Evolutionary conservation across 2,329 filamentous ascomycete genomes (phyloP).

Genomic region (Colletotrichum brevisporum): DNA sequence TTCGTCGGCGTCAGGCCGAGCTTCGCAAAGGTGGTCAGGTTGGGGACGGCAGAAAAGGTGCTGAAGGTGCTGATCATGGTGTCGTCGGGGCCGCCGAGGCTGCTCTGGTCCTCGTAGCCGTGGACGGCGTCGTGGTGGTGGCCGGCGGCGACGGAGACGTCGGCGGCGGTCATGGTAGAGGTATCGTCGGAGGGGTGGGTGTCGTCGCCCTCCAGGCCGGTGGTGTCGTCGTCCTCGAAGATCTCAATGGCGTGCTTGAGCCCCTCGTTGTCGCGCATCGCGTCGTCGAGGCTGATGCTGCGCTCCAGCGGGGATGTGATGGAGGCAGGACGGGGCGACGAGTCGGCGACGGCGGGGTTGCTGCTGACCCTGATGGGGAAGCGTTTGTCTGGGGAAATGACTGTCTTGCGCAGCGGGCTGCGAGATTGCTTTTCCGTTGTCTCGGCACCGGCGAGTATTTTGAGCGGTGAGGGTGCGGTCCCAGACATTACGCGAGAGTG

Average conservation of each 20-base stretch:
- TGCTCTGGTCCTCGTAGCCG: conserved; percentile 51
- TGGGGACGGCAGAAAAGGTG: conserved; percentile 89
- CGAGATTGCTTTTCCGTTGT: conserved; percentile 49
- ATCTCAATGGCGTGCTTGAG: conserved; percentile 73
- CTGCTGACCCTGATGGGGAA: conserved; percentile 73
- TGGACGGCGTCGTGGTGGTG: conserved; percentile 44
- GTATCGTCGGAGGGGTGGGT: conserved; percentile 37
- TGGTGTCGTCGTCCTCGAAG: conserved; percentile 67
- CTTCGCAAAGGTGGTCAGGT: conserved; percentile 86
- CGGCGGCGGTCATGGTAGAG: conserved; percentile 42
- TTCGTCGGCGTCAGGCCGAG: conserved; percentile 77
- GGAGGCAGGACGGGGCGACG: conserved; percentile 32
- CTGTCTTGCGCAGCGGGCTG: conserved; percentile 57
- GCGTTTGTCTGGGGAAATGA: conserved; percentile 59
- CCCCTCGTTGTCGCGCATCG: conserved; percentile 67
- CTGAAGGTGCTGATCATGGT: conserved; percentile 87
- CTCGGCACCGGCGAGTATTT: conserved; percentile 61
- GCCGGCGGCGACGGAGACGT: conserved; percentile 25
- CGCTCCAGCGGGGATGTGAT: conserved; percentile 47
- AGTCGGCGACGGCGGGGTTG: conserved; percentile 43
- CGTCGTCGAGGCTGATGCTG: conserved; percentile 66
- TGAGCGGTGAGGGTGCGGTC: conserved; percentile 69
- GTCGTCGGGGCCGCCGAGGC: conserved; percentile 73
- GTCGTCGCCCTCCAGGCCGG: conserved; percentile 44
- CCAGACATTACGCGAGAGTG: conserved; percentile 71